A percentile compares a stretch with the other conserved stretches of the same genome.
phyloP scores from a whole-genome alignment of 2,329 filamentous ascomycete species.

The Calonectria leucothoes region DNA sequence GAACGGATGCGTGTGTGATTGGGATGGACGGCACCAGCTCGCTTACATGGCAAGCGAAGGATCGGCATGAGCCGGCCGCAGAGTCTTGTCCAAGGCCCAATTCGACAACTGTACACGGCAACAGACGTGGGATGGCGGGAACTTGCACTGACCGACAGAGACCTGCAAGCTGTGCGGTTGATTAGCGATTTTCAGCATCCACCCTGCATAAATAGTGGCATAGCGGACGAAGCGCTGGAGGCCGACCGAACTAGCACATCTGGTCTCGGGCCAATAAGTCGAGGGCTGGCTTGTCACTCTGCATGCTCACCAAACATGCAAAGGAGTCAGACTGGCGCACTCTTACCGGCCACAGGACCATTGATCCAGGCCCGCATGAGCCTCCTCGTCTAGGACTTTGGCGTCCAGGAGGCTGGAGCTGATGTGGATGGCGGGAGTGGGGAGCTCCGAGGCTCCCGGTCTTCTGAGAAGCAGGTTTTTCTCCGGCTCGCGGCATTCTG shows the following conservation, averaged over 20 bases:
- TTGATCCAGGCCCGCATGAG: not conserved
- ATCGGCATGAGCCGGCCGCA: not conserved
- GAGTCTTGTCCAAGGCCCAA: not conserved
- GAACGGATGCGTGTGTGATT: not conserved
- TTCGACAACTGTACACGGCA: not conserved
- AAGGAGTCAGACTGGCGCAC: not conserved
- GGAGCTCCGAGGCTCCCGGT: not conserved
- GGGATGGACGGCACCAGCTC: not conserved
- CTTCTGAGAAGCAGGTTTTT: not conserved
- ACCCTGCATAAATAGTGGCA: conserved; percentile 7
- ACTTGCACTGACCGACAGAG: not conserved
- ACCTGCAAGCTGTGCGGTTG: not conserved
- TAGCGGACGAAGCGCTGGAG: not conserved
- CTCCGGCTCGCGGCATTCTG: too few relatives aligned
- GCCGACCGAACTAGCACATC: not conserved
- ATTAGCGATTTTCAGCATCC: not conserved
- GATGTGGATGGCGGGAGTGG: conserved; percentile 27
- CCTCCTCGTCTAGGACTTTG: not conserved
- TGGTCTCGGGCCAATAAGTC: not conserved
- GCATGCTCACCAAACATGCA: not conserved
- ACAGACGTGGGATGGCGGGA: not conserved
- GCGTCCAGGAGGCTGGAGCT: not conserved
- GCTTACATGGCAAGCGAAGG: not conserved
- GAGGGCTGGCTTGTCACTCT: not conserved
- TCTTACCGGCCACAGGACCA: not conserved